A percentile compares a stretch with the other conserved stretches of the same genome.
These are phyloP conservation scores for Aspergillus texensis DNA, from an alignment of 2,329 filamentous ascomycete species.

Conservation along the genomic window DNA sequence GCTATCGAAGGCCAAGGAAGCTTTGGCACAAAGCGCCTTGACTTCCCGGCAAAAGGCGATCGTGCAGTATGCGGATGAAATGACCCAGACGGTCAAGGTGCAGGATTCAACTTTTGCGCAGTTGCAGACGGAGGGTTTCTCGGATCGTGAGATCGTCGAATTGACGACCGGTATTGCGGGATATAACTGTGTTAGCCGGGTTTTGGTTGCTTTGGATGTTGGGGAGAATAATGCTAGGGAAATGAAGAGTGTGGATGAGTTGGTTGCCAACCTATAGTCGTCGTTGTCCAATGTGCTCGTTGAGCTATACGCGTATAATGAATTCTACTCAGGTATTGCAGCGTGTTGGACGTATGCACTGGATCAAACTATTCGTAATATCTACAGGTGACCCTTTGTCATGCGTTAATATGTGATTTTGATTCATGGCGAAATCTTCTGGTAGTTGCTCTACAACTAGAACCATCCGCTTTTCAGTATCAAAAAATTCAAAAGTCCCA, in stretches of 20 bases:
- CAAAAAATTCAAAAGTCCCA: too few relatives aligned
- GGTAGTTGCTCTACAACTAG: neutral
- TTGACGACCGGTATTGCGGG: slow-evolving; percentile 81
- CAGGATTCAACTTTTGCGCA: slow-evolving; percentile 66
- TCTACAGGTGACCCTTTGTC: neutral
- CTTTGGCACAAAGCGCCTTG: slow-evolving; percentile 45
- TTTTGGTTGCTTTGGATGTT: slow-evolving; percentile 78
- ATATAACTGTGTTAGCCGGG: slow-evolving; percentile 86
- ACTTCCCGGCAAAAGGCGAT: slow-evolving; percentile 68
- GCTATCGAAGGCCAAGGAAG: slow-evolving; percentile 42
- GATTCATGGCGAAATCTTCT: neutral
- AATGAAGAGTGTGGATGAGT: slow-evolving; percentile 65
- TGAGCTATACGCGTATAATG: neutral
- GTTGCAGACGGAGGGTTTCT: slow-evolving; percentile 62
- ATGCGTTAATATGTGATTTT: neutral
- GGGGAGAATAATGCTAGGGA: slow-evolving; percentile 51
- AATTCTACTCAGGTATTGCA: neutral
- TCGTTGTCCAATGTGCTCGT: neutral
- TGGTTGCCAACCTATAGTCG: neutral
- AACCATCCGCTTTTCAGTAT: neutral
- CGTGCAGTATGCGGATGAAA: slow-evolving; percentile 75
- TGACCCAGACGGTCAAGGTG: slow-evolving; percentile 74
- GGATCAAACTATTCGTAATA: too few relatives aligned
- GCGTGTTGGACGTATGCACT: neutral
- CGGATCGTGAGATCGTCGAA: slow-evolving; percentile 77